These are phyloP conservation scores for Xylaria nigripes DNA, from an alignment of 495 filamentous ascomycete species.

Conservation along the genomic window DNA sequence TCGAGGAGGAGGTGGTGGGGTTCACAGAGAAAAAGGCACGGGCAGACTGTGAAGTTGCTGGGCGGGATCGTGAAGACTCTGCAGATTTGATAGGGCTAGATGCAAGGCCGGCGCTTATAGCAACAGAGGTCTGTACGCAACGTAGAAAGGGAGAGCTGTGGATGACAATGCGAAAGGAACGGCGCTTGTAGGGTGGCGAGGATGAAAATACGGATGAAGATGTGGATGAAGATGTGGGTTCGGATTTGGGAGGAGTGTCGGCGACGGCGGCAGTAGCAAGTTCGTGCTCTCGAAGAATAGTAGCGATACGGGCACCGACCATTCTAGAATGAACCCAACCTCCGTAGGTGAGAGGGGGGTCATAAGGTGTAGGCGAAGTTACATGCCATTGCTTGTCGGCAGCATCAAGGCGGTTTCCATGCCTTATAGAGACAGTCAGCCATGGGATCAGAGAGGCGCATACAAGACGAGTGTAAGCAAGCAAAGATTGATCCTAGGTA, in stretches of 20 bases:
- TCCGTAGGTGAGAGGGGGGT: conserved; percentile 89
- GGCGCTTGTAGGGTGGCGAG: conserved; percentile 31
- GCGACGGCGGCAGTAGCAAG: conserved; percentile 30
- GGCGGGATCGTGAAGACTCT: conserved; percentile 15
- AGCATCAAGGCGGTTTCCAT: conserved; percentile 86
- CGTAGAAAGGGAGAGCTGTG: conserved; percentile 89
- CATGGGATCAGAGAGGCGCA: neutral
- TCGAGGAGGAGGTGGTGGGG: neutral
- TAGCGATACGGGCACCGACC: conserved; percentile 70
- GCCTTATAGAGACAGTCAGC: conserved; percentile 41
- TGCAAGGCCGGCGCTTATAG: conserved; percentile 79
- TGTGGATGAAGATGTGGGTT: neutral
- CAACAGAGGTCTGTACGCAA: conserved; percentile 88
- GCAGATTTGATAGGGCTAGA: conserved; percentile 43
- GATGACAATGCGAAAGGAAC: conserved; percentile 70
- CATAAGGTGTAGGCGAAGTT: conserved; percentile 89
- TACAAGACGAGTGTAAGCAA: neutral
- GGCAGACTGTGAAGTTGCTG: conserved; percentile 7
- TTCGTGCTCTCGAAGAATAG: conserved; percentile 49
- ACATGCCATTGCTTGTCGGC: conserved; percentile 94
- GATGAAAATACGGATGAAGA: neutral
- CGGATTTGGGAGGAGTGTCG: conserved; percentile 10
- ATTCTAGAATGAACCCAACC: conserved; percentile 82
- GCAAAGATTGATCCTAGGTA: neutral
- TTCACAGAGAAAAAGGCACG: neutral